Evolutionary conservation across 2,329 filamentous ascomycete genomes (phyloP), one percentile per base, ranked within the genome.

Genomic region (Ophiostoma populinum): DNA sequence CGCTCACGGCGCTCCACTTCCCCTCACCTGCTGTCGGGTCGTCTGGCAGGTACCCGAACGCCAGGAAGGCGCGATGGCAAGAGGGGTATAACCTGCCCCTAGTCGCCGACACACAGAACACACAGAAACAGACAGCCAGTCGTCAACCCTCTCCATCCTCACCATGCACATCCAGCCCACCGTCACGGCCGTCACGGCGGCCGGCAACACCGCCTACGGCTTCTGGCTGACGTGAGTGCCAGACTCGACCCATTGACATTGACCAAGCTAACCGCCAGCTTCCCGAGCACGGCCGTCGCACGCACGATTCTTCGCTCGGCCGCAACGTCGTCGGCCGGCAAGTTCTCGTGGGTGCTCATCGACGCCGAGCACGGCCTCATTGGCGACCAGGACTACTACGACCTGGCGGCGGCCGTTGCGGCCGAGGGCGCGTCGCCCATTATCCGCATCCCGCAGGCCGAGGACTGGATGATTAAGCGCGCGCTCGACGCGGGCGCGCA

Each of bases 381-480:
- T 36, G 45, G 48, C 20, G 55, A 56, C 32, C 40, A 43, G 26
- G 45, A 56, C 36, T 55, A 55, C 40, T 56, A 56, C 31, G 53
- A 54, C 15, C 40, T 45, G 15, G 37, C 24, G 21, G 37, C 40
- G 24, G 58, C 58, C 8, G 54, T 62, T 42, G 53, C 56, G 7
- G 49, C 51, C 15, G 51, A 49, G 30, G 55, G 56, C 16, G 55
- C 56, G 24, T 59, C 56, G 40, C 42, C 43, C 37, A 53, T 62
- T 35, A 57, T 62, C 15, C 50, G 54, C 34, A 62, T 73, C 27
- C 58, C 65, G 11, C 64, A 64, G 18, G 68, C 68, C 38, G 65
- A 73, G 51, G 57, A 62, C 31, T 72, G 66, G 67, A 70, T 71
- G 66, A 65, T 73, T 38, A 73, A 74, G 48, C 55, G 68, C 34